Conservation (phyloP, 345 rosid species). For the Eutrema heterophyllum region DNA sequence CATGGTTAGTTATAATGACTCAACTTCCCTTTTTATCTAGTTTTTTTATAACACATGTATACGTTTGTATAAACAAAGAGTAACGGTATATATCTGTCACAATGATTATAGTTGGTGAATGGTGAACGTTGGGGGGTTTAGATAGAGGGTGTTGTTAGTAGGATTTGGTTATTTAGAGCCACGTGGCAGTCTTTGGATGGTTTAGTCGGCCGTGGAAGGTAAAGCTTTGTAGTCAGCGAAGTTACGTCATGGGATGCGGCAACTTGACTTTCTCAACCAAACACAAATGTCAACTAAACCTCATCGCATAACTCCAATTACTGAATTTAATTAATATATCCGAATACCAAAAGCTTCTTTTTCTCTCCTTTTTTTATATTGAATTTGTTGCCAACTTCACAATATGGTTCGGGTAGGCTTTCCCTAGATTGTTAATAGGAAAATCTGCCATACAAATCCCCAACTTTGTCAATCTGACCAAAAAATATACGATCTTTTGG, state of each 20-base stretch:
- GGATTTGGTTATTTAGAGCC: neutral
- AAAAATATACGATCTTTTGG: no score
- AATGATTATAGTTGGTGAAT: neutral
- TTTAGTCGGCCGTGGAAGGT: conserved; percentile 19
- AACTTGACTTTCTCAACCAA: conserved; percentile 10
- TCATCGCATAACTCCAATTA: neutral
- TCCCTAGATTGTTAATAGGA: no score
- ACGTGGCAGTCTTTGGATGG: conserved; percentile 14
- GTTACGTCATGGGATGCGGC: conserved; percentile 17
- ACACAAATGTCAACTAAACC: conserved; percentile 23
- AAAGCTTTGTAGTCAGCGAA: conserved; percentile 3
- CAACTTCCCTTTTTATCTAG: neutral
- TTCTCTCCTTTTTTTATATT: no score
- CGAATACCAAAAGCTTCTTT: neutral
- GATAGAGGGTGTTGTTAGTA: no score
- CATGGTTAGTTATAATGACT: no score
- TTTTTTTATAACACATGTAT: neutral
- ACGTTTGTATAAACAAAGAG: neutral
- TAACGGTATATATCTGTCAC: conserved; percentile 4
- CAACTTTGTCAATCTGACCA: no score
- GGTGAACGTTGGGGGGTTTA: conserved; percentile 20
- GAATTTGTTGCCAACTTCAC: neutral
- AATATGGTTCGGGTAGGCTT: neutral
- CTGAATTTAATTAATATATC: neutral
- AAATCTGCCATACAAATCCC: no score